Conservation (phyloP, 2,329 filamentous ascomycete species). For the Domatiomyces catenatus region DNA sequence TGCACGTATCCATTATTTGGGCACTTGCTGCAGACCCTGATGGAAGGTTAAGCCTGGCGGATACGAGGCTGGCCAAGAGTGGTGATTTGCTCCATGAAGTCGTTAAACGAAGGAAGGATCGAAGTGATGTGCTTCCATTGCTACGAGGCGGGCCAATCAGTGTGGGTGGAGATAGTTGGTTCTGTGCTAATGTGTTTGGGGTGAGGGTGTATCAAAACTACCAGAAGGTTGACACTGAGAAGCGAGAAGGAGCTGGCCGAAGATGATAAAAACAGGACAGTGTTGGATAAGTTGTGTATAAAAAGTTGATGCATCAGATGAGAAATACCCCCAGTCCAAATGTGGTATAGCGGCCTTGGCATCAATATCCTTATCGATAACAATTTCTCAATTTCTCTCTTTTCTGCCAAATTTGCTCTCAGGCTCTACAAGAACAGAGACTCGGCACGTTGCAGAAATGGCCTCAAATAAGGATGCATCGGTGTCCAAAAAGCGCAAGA, state of each 20-base stretch:
- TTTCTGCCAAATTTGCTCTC: background rate
- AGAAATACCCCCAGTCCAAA: background rate
- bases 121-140: constrained; percentile 3
- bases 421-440: background rate
- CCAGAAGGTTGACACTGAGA: background rate
- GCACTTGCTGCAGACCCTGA: constrained; percentile 2
- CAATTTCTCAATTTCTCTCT: background rate
- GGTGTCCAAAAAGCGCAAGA: constrained; percentile 30
- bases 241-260: background rate
- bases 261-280: background rate
- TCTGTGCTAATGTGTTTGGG: constrained; percentile 4
- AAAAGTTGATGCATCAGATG: too few relatives aligned
- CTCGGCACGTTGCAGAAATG: background rate
- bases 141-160: constrained; percentile 4
- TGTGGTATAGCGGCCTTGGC: background rate
- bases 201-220: constrained; percentile 6
- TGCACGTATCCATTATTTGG: constrained; percentile 4
- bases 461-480: background rate
- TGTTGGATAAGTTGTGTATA: too few relatives aligned
- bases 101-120: constrained; percentile 2
- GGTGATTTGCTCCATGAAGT: constrained; percentile 4
- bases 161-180: constrained; percentile 4
- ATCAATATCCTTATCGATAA: background rate
- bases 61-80: constrained; percentile 1
- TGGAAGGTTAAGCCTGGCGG: constrained; percentile 1